Evolutionary conservation across 1,284 basidiomycete genomes (phyloP), one percentile per base, ranked within the genome.

Genomic region (Irpex sp.): DNA sequence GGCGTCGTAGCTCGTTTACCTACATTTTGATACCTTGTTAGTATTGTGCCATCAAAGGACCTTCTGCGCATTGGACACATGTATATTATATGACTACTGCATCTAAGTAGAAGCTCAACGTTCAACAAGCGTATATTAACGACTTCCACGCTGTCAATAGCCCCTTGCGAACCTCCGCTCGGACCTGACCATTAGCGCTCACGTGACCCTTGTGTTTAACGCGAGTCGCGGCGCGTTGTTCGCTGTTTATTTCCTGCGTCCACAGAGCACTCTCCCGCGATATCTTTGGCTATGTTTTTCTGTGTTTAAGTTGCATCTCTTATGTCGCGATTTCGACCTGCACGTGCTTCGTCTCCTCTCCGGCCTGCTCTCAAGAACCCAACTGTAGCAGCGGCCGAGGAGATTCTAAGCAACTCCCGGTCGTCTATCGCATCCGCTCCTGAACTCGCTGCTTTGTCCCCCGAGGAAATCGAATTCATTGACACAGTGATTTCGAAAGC

Each of bases 401-500:
- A 72, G 3, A 26, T 68, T 21, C 65, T 68, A 5, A 83, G 85
- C 67, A 71, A 79, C 38, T 85, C 85, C 21, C 78, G 79, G 26
- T 76, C 81, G 2, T 84, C 83, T 17, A 71, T 76, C n/a, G 67
- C 73, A 31, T 79, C 84, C 44, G 55, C 64, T 13, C 81, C 83
- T 4, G 89, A 92, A 71, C 79, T 92, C 19, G 75, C 80, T 38
- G 77, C 80, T 40, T 81, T 93, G 36, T 79, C 87, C 0, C 72
- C 73, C 3, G 77, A 83, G 60, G 89, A 93, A 69, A 80, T 92
- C 65, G 80, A 85, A 58, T 82, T 94, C 66, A 80, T 94, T 55
- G 89, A 93, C 65, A 83, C 85, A 44, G 88, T 94, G 2, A 84
- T 94, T 49, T 71, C 79, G 62, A 85, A 86, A 61, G 89, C 88